Percentiles rank a stretch among this genome's conserved stretches.
phyloP scores from a whole-genome alignment of 257 asterid genomes.

The Mitragyna speciosa region DNA sequence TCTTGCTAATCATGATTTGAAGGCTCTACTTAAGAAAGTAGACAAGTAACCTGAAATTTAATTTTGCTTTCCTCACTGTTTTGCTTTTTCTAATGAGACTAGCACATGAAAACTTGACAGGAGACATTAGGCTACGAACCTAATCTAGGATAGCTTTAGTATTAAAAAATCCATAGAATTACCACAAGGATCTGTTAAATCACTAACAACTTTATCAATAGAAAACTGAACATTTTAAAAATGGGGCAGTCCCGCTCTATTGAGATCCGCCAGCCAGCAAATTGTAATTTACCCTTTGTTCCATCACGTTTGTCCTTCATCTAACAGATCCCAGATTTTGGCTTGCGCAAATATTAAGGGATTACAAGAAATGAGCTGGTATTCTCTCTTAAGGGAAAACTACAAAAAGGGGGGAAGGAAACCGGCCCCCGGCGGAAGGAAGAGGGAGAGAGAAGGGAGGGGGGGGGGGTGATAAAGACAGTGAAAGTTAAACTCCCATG shows the following conservation, averaged over 20 bases:
- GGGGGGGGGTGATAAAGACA: background rate
- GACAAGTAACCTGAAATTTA: background rate
- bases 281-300: background rate
- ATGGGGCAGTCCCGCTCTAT: background rate
- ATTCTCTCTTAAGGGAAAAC: too few species aligned
- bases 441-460: background rate
- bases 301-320: background rate
- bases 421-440: too few species aligned
- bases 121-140: background rate
- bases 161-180: background rate
- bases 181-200: constrained; percentile 2
- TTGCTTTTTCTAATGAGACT: background rate
- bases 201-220: background rate
- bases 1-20: background rate
- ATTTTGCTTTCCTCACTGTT: background rate
- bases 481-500: too few species aligned
- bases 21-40: background rate
- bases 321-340: background rate
- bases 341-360: background rate
- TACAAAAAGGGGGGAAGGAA: too few species aligned
- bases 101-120: constrained; percentile 10
- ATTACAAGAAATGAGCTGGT: background rate
- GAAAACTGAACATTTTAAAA: background rate
- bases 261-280: background rate
- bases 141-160: background rate